phyloP scores from a whole-genome alignment of 169 alveolate genomes.

The Hammondia hammondi region DNA sequence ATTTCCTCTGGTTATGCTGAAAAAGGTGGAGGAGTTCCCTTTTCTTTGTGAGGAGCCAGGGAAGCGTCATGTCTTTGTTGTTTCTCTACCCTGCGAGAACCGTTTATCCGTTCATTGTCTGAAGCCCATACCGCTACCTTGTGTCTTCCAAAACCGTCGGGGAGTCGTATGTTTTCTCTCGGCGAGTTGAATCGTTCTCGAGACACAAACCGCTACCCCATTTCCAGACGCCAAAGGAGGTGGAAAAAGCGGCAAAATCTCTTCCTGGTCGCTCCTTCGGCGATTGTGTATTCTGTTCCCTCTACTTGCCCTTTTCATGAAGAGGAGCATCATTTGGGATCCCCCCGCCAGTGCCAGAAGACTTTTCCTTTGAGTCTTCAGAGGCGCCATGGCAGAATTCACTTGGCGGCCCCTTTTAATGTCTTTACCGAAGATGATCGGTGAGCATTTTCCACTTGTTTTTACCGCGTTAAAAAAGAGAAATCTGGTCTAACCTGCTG shows the following conservation, averaged over 20 bases:
- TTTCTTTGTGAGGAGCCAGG: not conserved
- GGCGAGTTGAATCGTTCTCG: not conserved
- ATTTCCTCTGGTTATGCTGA: not conserved
- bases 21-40: not conserved
- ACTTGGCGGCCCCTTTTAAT: not conserved
- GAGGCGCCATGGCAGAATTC: not conserved
- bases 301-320: not conserved
- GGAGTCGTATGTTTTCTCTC: not conserved
- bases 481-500: no score
- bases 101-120: not conserved
- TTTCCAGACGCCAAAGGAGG: not conserved
- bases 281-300: not conserved
- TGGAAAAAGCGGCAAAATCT: not conserved
- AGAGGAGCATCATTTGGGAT: not conserved
- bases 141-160: not conserved
- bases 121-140: not conserved
- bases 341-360: not conserved
- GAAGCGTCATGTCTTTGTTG: not conserved
- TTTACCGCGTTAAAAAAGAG: no score
- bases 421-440: not conserved
- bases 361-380: not conserved
- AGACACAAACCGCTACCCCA: not conserved
- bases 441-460: not conserved
- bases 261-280: not conserved
- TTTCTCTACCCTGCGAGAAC: no score